These are phyloP conservation scores for Dittrichia graveolens DNA, from an alignment of 129 eudicot species.

Conservation along the genomic window DNA sequence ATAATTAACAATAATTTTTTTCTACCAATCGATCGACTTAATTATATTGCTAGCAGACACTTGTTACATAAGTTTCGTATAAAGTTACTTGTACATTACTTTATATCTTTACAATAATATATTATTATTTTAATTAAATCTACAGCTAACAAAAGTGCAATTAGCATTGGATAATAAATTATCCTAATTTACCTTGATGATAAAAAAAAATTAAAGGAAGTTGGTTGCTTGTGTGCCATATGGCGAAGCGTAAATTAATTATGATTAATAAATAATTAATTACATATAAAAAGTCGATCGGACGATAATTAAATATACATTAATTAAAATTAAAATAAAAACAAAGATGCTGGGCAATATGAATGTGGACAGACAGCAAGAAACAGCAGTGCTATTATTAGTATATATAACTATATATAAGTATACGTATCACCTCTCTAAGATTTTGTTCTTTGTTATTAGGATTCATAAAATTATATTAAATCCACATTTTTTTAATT, in stretches of 20 bases:
- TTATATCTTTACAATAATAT: not conserved
- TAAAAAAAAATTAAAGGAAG: not conserved
- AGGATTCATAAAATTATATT: not conserved
- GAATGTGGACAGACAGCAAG: constrained; percentile 22
- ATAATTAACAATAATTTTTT: too few relatives aligned
- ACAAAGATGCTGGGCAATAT: constrained; percentile 25
- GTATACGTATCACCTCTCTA: not conserved
- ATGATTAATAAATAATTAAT: not conserved
- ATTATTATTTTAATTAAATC: constrained; percentile 8
- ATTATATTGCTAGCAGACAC: not conserved
- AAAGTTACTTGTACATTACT: not conserved
- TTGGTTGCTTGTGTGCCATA: constrained; percentile 19
- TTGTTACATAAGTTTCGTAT: not conserved
- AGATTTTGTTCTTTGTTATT: not conserved
- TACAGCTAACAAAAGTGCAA: constrained; percentile 12
- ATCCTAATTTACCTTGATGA: not conserved
- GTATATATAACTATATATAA: not conserved
- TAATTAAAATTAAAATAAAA: not conserved
- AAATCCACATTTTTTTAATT: too few relatives aligned
- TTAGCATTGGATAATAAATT: not conserved
- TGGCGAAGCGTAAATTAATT: constrained; percentile 7
- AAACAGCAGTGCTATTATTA: constrained; percentile 19
- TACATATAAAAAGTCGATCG: not conserved
- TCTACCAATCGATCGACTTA: too few relatives aligned
- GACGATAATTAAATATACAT: constrained; percentile 7